Conservation (phyloP, 2,329 filamentous ascomycete genomes). For the Biscogniauxia mediterranea region DNA sequence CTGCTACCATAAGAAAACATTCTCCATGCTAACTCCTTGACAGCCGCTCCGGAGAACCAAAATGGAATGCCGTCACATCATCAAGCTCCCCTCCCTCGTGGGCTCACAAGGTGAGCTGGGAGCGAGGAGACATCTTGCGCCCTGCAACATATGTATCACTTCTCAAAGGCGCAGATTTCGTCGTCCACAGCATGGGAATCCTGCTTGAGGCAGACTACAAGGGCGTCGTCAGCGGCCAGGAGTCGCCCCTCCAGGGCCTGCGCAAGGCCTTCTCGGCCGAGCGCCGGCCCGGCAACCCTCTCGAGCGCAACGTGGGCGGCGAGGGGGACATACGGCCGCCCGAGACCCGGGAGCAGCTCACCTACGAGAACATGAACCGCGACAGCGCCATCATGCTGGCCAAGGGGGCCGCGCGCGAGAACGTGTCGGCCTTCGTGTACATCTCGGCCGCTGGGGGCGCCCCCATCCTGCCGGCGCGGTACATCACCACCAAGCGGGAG, state of each 20-base stretch:
- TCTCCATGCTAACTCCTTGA: slow-evolving; percentile 17
- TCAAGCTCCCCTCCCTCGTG: slow-evolving; percentile 70
- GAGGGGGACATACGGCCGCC: slow-evolving; percentile 62
- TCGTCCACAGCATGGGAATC: slow-evolving; percentile 95
- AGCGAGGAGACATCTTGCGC: slow-evolving; percentile 81
- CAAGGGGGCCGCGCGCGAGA: slow-evolving; percentile 65
- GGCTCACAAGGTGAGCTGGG: slow-evolving; percentile 82
- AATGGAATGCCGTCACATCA: slow-evolving; percentile 77
- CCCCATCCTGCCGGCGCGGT: slow-evolving; percentile 78
- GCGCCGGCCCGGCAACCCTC: slow-evolving; percentile 64
- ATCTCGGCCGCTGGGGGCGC: slow-evolving; percentile 86
- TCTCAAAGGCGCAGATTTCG: slow-evolving; percentile 74
- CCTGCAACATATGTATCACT: slow-evolving; percentile 76
- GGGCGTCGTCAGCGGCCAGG: slow-evolving; percentile 77
- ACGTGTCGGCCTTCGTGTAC: slow-evolving; percentile 74
- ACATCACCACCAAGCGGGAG: slow-evolving; percentile 88
- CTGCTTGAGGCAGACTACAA: slow-evolving; percentile 98
- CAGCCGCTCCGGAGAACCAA: slow-evolving; percentile 86
- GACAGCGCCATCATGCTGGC: slow-evolving; percentile 84
- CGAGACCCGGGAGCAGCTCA: slow-evolving; percentile 73
- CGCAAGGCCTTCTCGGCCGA: slow-evolving; percentile 72
- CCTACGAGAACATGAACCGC: slow-evolving; percentile 96
- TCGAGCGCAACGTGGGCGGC: slow-evolving; percentile 51
- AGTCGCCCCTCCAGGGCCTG: slow-evolving; percentile 77
- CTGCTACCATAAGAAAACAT: background rate